Evolutionary conservation across 176 grass and related monocot species (phyloP).

Genomic region (Alopecurus myosuroides): DNA sequence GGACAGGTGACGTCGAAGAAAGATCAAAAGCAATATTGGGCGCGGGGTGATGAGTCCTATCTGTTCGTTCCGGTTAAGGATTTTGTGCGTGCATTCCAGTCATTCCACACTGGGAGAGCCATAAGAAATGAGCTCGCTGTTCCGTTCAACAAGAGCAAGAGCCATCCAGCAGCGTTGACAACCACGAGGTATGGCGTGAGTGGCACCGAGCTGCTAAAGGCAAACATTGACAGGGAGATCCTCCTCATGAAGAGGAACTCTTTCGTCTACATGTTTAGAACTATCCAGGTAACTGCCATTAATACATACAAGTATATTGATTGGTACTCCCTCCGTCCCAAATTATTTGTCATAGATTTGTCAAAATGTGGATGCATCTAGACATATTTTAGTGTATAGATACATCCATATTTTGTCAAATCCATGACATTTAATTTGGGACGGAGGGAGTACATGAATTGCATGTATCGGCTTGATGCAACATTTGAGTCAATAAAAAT

Average conservation of each 20-base stretch:
- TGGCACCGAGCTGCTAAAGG: constrained; percentile 66
- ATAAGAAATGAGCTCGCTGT: constrained; percentile 51
- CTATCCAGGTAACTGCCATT: constrained; percentile 45
- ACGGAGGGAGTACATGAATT: too few relatives aligned
- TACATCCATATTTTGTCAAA: too few relatives aligned
- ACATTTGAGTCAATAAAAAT: neutral
- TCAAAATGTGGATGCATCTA: too few relatives aligned
- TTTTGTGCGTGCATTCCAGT: constrained; percentile 46
- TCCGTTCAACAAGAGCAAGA: constrained; percentile 60
- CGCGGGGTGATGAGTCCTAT: constrained; percentile 28
- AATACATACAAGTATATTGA: neutral
- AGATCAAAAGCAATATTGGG: constrained; percentile 89
- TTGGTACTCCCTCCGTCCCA: too few relatives aligned
- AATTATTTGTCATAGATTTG: too few relatives aligned
- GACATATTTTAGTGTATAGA: too few relatives aligned
- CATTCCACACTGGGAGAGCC: constrained; percentile 52
- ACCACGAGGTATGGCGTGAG: constrained; percentile 64
- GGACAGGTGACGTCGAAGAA: constrained; percentile 64
- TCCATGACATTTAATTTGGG: too few relatives aligned
- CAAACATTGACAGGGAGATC: constrained; percentile 68
- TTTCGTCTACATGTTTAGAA: constrained; percentile 87
- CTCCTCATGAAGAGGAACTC: constrained; percentile 98
- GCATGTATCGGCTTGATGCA: neutral
- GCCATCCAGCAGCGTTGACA: constrained; percentile 75
- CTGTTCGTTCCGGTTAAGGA: constrained; percentile 65